phyloP scores from a whole-genome alignment of 2,329 filamentous ascomycete genomes.

The Talaromyces funiculosus region DNA sequence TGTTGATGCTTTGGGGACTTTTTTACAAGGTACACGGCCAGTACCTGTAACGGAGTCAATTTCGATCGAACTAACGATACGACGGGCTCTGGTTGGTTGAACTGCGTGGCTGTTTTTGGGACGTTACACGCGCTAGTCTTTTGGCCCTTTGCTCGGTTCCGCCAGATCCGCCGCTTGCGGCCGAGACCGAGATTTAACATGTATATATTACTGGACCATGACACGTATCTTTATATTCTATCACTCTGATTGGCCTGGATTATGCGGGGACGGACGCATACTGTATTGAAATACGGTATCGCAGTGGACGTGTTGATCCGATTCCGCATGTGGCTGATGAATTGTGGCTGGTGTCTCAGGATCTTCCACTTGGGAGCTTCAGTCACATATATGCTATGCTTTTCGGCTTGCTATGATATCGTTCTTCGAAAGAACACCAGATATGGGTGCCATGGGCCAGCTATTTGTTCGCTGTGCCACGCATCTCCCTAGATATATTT shows the following conservation, averaged over 20 bases:
- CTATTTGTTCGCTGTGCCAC: neutral
- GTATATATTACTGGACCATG: neutral
- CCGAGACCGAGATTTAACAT: neutral
- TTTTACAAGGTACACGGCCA: neutral
- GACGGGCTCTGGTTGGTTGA: neutral
- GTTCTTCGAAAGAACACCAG: no score
- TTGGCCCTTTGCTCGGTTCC: neutral
- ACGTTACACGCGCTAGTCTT: neutral
- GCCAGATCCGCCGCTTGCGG: constrained; percentile 6
- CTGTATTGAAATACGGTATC: neutral
- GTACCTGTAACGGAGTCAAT: neutral
- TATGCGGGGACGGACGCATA: neutral
- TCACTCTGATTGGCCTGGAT: neutral
- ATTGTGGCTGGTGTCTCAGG: neutral
- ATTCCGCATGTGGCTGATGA: neutral
- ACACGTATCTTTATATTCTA: neutral
- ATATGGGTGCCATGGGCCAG: neutral
- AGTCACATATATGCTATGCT: neutral
- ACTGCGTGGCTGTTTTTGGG: neutral
- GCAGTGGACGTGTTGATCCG: neutral
- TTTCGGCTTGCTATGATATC: neutral
- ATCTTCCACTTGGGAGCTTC: no score
- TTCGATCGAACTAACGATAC: neutral
- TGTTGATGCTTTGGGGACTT: neutral
- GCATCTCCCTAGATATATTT: neutral